phyloP scores from a whole-genome alignment of 768 basidiomycete species.

The Lactarius hatsudake region DNA sequence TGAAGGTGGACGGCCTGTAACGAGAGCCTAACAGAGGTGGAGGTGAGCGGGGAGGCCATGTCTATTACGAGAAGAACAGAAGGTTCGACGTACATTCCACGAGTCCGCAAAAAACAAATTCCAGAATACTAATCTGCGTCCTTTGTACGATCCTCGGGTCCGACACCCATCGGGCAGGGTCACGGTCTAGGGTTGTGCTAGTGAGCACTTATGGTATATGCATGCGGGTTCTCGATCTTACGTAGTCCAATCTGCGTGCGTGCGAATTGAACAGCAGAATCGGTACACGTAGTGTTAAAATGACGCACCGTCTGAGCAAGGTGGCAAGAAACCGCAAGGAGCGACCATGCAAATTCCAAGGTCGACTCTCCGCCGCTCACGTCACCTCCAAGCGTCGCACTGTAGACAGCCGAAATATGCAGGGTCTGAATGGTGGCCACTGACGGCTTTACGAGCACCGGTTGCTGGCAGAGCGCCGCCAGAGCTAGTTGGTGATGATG shows the following conservation, averaged over 20 bases:
- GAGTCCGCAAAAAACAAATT: slow-evolving; percentile 71
- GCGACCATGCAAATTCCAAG: slow-evolving; percentile 70
- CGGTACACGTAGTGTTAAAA: not conserved
- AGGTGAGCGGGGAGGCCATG: not conserved
- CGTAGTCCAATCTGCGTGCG: slow-evolving; percentile 58
- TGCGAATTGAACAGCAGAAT: slow-evolving; percentile 1
- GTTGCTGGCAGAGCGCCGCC: slow-evolving; percentile 60
- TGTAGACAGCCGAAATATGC: slow-evolving; percentile 68
- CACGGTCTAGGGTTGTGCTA: slow-evolving; percentile 47
- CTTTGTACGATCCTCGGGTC: slow-evolving; percentile 53
- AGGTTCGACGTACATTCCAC: slow-evolving; percentile 51
- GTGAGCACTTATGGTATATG: slow-evolving; percentile 3
- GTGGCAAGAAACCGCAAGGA: slow-evolving; percentile 63
- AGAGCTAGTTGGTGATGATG: slow-evolving; percentile 62
- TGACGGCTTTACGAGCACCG: slow-evolving; percentile 69
- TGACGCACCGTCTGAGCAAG: slow-evolving; percentile 59
- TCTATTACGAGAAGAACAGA: not conserved
- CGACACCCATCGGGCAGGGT: slow-evolving; percentile 56
- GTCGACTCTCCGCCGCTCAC: slow-evolving; percentile 54
- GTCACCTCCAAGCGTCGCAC: slow-evolving; percentile 66
- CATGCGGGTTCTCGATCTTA: slow-evolving; percentile 38
- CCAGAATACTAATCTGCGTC: slow-evolving; percentile 71
- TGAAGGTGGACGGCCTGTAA: too few relatives aligned
- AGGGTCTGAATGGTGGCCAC: slow-evolving; percentile 68
- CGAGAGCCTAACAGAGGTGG: too few relatives aligned